phyloP scores from a whole-genome alignment of 768 basidiomycete genomes.

The Mycena maculata region DNA sequence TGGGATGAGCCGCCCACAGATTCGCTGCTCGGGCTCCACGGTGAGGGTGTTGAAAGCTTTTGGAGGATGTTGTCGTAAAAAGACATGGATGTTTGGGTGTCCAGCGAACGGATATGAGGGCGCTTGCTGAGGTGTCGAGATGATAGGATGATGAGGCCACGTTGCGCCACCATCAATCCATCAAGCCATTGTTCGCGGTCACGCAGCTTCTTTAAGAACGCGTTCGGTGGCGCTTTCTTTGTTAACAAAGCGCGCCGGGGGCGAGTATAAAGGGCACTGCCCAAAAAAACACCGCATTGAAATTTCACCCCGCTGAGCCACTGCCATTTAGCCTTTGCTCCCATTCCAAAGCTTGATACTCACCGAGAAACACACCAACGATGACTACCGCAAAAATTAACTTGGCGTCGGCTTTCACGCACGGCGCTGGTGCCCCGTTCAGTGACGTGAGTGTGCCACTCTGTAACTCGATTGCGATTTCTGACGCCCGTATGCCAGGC shows the following conservation, averaged over 20 bases:
- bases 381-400: background rate
- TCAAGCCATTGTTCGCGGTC: background rate
- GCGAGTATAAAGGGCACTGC: background rate
- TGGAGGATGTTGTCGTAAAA: background rate
- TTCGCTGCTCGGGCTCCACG: background rate
- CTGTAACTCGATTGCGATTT: background rate
- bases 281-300: background rate
- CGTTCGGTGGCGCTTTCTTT: background rate
- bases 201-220: background rate
- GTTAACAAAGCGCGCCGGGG: background rate
- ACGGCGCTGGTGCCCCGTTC: background rate
- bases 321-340: background rate
- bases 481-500: background rate
- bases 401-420: background rate
- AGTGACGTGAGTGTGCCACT: background rate
- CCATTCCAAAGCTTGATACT: too few relatives aligned
- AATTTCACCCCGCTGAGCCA: background rate
- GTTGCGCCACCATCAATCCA: background rate
- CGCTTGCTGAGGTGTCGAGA: too few relatives aligned
- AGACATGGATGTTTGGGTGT: background rate
- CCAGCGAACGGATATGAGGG: too few relatives aligned
- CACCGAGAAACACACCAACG: background rate
- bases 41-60: background rate
- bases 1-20: background rate
- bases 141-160: too few relatives aligned